A percentile compares a stretch with the other conserved stretches of the same genome.
Evolutionary conservation across 2,329 filamentous ascomycete genomes (phyloP).

Genomic region (Ambrosiella xylebori): DNA sequence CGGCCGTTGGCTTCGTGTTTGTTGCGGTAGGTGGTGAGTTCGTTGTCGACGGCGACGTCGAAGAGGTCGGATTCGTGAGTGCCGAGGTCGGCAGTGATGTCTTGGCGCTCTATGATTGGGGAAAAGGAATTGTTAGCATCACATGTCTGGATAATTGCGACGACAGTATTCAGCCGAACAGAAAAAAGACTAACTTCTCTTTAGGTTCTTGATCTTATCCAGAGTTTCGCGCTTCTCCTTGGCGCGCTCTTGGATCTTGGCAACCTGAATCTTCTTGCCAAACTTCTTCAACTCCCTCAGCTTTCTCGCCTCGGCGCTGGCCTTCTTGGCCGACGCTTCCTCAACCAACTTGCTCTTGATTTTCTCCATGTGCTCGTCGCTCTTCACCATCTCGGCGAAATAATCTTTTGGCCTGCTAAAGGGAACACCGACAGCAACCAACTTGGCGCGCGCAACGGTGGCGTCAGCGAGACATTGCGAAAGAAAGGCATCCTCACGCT

Average conservation of each 20-base stretch:
- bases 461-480: constrained; percentile 71
- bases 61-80: constrained; percentile 72
- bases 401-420: constrained; percentile 88
- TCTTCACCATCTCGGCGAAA: constrained; percentile 98
- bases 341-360: constrained; percentile 88
- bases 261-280: constrained; percentile 93
- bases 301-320: constrained; percentile 74
- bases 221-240: constrained; percentile 86
- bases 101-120: constrained; percentile 60
- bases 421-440: constrained; percentile 66
- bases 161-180: constrained; percentile 6
- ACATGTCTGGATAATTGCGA: too few relatives aligned
- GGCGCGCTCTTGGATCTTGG: constrained; percentile 83
- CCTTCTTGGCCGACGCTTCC: constrained; percentile 83
- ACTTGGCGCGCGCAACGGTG: constrained; percentile 49
- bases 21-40: constrained; percentile 28
- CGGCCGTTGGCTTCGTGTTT: constrained; percentile 25
- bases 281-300: constrained; percentile 97
- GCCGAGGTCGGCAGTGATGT: constrained; percentile 41
- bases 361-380: constrained; percentile 94
- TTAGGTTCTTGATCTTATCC: constrained; percentile 87
- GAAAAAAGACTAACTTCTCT: constrained; percentile 46
- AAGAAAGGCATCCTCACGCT: constrained; percentile 86
- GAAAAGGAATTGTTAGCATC: constrained; percentile 8
- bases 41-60: constrained; percentile 67